phyloP scores from a whole-genome alignment of 2,329 filamentous ascomycete species.

The Bipolaris cookei region DNA sequence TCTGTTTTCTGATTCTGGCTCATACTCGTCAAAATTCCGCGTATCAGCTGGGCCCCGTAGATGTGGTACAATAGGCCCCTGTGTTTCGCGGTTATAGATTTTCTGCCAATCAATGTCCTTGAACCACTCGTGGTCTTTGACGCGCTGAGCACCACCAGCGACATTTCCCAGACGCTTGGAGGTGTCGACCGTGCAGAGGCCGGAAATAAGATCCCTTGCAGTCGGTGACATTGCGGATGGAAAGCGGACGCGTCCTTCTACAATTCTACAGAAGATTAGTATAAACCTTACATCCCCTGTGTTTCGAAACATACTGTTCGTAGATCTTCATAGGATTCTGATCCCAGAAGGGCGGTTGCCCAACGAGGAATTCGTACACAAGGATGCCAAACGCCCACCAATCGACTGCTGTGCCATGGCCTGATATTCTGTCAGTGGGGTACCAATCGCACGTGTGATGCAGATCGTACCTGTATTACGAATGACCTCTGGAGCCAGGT shows the following conservation, averaged over 20 bases:
- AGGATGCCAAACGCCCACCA: constrained; percentile 89
- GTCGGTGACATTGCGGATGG: constrained; percentile 70
- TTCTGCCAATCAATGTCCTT: constrained; percentile 75
- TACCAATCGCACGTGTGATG: constrained; percentile 5
- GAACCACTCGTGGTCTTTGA: constrained; percentile 81
- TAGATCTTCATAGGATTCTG: constrained; percentile 88
- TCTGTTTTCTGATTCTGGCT: constrained; percentile 71
- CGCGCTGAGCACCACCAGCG: constrained; percentile 71
- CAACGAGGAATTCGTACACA: constrained; percentile 83
- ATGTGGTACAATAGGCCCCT: constrained; percentile 77
- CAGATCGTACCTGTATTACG: constrained; percentile 70
- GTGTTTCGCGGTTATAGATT: constrained; percentile 66
- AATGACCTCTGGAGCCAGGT: constrained; percentile 83
- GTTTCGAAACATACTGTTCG: constrained; percentile 59
- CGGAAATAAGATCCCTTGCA: constrained; percentile 76
- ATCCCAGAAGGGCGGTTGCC: constrained; percentile 87
- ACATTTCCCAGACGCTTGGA: constrained; percentile 80
- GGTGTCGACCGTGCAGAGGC: constrained; percentile 79
- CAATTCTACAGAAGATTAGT: constrained; percentile 63
- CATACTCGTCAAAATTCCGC: constrained; percentile 81
- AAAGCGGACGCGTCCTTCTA: constrained; percentile 78
- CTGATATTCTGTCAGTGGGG: constrained; percentile 41
- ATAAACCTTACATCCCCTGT: background rate
- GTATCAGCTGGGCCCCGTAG: constrained; percentile 75
- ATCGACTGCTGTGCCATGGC: constrained; percentile 74